Base-by-base conservation (phyloP, 805 yeast genomes). In the Jamesozyma spencerorum region DNA sequence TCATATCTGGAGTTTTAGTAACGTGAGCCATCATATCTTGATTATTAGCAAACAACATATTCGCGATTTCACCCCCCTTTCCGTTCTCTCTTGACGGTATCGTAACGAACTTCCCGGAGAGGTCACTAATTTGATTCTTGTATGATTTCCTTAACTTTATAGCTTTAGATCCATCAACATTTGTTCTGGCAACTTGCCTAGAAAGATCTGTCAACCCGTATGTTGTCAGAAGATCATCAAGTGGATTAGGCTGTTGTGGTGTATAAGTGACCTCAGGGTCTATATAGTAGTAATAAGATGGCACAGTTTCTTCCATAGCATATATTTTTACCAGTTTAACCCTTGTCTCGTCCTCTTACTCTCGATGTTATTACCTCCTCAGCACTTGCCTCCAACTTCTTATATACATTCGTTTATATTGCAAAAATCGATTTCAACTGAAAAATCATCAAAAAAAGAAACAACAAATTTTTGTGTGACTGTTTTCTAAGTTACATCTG, bases 141-240 rank as follows among this genome's bases (percentile, higher is more conserved):
- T 92, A 92, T 0, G 97, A 86, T 63, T 92, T 92, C 52, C 98
- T 73, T 41, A 92, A 72, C 63, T 92, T 92, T 30, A 87, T 87
- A 40, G 95, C 96, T 50, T 85, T 87, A 0, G 92, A 74, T 0
- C 96, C 95, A 53, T 82, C 94, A 2, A 86, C 80, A 53, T 85
- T 87, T 10, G 81, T 72, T 54, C 98, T 73, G 1, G 96, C 95
- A 33, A 92, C 81, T 3, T 94, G 79, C 40, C 74, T 69, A 1
- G 95, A 84, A 12, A 88, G 65, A 2, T 70, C 72, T 31, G 74
- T 72, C 31, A 92, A 63, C 1, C 79, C 79, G 51, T 86, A 92
- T 13, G 82, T 60, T 19, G 74, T 64, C 17, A 87, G 71, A 39
- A 92, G 67, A 60, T 88, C 84, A 40, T 78, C 74, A 39, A 78